Conservation (phyloP, 179 eudicot species). For the Pouteria campechiana region DNA sequence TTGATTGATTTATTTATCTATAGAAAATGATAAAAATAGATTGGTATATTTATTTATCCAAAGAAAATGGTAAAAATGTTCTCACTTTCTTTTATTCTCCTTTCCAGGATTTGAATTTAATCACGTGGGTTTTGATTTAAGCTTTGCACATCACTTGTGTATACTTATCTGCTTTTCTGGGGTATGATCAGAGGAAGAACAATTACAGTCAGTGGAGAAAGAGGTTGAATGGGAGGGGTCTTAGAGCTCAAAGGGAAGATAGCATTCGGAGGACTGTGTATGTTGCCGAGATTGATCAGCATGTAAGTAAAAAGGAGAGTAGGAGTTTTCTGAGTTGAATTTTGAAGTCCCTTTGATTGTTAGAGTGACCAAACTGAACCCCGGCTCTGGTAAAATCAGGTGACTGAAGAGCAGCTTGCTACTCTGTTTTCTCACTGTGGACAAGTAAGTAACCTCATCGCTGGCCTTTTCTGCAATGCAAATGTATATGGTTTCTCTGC, state of each 20-base stretch:
- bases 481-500: no score
- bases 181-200: constrained; percentile 49
- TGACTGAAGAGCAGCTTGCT: constrained; percentile 92
- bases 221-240: constrained; percentile 61
- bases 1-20: no score
- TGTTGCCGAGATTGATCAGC: constrained; percentile 89
- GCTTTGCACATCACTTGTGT: background rate
- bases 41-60: no score
- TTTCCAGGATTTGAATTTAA: background rate
- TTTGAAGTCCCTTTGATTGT: no score
- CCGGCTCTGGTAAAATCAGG: constrained; percentile 26
- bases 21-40: no score
- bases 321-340: background rate
- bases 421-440: constrained; percentile 74
- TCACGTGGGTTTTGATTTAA: background rate
- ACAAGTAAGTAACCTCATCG: constrained; percentile 67
- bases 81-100: background rate
- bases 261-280: constrained; percentile 86
- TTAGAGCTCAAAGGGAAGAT: constrained; percentile 79
- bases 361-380: constrained; percentile 1
- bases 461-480: no score
- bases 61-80: no score
- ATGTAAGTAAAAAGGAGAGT: constrained; percentile 32
- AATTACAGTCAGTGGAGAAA: constrained; percentile 52
- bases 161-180: background rate